phyloP scores from a whole-genome alignment of 495 filamentous ascomycete genomes.

The Penicillium antarcticum region DNA sequence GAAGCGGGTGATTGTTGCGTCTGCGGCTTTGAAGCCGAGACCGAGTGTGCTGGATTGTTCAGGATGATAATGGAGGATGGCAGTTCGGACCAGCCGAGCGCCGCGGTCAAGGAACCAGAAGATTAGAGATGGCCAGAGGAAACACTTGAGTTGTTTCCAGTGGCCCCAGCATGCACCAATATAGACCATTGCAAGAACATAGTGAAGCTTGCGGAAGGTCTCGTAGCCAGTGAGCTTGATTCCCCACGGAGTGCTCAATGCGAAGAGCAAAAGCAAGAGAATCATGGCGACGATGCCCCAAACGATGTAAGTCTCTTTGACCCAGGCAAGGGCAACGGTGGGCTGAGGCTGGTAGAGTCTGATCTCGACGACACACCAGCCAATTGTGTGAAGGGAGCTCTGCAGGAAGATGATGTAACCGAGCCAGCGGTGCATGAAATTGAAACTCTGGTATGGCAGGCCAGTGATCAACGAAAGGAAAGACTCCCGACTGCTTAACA shows the following conservation, averaged over 20 bases:
- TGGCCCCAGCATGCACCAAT: slow-evolving; percentile 67
- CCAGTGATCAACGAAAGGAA: slow-evolving; percentile 60
- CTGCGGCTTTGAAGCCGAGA: slow-evolving; percentile 38
- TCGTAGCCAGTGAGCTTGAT: slow-evolving; percentile 64
- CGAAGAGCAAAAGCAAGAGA: slow-evolving; percentile 53
- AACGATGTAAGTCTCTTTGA: slow-evolving; percentile 56
- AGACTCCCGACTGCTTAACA: slow-evolving; percentile 57
- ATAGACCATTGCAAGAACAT: slow-evolving; percentile 61
- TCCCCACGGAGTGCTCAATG: slow-evolving; percentile 50
- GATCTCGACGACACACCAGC: slow-evolving; percentile 60
- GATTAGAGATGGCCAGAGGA: slow-evolving; percentile 57
- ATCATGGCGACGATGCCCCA: slow-evolving; percentile 64
- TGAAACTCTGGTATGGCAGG: slow-evolving; percentile 64
- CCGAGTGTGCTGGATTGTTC: slow-evolving; percentile 31
- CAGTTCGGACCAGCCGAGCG: slow-evolving; percentile 46
- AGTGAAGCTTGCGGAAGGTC: slow-evolving; percentile 62
- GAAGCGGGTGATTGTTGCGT: slow-evolving; percentile 48
- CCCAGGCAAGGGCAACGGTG: slow-evolving; percentile 43
- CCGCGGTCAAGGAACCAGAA: slow-evolving; percentile 55
- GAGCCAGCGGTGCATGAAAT: slow-evolving; percentile 66
- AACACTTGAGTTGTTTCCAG: slow-evolving; percentile 59
- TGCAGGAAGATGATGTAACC: slow-evolving; percentile 63
- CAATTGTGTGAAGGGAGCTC: slow-evolving; percentile 59
- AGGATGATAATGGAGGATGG: slow-evolving; percentile 49
- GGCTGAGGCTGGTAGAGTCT: slow-evolving; percentile 65